Percentiles rank a stretch among this genome's conserved stretches.
These are phyloP conservation scores for Trichoderma breve DNA, from an alignment of 2,329 filamentous ascomycete genomes.

Conservation along the genomic window DNA sequence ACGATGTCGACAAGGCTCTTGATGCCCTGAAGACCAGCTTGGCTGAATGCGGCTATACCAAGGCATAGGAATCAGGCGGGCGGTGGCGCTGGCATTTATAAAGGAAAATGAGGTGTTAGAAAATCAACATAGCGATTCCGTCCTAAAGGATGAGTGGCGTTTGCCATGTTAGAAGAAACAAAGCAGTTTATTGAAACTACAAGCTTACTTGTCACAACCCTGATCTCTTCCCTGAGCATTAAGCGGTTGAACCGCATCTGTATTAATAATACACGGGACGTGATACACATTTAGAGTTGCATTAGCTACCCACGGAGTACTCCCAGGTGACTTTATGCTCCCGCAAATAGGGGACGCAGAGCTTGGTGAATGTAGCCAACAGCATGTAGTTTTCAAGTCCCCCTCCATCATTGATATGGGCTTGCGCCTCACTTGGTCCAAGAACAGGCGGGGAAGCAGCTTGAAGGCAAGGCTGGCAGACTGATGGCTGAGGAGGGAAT, in stretches of 20 bases:
- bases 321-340: not conserved
- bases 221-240: not conserved
- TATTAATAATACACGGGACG: not conserved
- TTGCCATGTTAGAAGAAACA: not conserved
- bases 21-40: constrained; percentile 73
- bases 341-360: not conserved
- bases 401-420: not conserved
- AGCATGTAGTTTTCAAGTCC: not conserved
- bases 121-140: not conserved
- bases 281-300: not conserved
- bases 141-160: constrained; percentile 2
- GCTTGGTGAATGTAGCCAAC: not conserved
- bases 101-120: not conserved
- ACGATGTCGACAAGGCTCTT: constrained; percentile 82
- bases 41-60: constrained; percentile 66
- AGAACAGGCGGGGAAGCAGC: not conserved
- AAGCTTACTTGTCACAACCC: not conserved
- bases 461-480: not conserved
- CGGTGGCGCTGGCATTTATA: constrained; percentile 16
- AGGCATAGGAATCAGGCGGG: constrained; percentile 29
- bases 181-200: not conserved
- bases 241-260: not conserved
- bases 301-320: not conserved
- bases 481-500: not conserved
- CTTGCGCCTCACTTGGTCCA: not conserved